Evolutionary conservation across 1,139 yeast genomes (phyloP), one percentile per base, ranked within the genome.

Genomic region (Protomyces lactucae-debilis): DNA sequence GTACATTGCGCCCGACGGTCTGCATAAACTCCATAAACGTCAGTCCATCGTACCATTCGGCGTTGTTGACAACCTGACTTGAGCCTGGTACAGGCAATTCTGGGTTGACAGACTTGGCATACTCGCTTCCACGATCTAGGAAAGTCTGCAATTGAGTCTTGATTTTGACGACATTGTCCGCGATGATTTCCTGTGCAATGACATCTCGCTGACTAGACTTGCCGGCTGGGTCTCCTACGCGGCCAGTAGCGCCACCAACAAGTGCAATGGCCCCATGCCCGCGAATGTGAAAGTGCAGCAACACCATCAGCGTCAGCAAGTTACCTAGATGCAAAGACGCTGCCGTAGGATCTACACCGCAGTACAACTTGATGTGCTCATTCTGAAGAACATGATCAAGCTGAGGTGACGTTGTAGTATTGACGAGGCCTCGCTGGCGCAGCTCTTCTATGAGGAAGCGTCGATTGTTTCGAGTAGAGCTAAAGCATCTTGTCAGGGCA

Each of bases 341-440:
- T 0, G 99, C 99, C 0, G 96, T 86, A 0, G 99, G 99, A 73
- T 93, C 99, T 0, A 97, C 98, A 18, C 99, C 99, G 75, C 96
- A 87, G 76, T 93, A 95, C 16, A 89, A 74, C 21, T 86, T 84
- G 60, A 88, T 73, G 60, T 53, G n/a, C 3, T 23, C 8, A 23
- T n/a, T 37, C 9, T 18, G 35, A 9, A 43, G 39, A 3, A 35
- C 35, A 5, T 6, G 18, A 4, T 43, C 63, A 10, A 59, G 53
- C 10, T 40, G 21, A 6, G 52, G 53, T 1, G 63, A 59, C 8
- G 63, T 59, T 52, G 43, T 25, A 12, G 63, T 40, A 52, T 59
- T 59, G 52, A 59, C 43, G 9, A 59, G 63, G 16, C 63, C 63
- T 25, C 63, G 55, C 6, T 39, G 57, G 2, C 28, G 52, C 23